A percentile compares a stretch with the other conserved stretches of the same genome.
Evolutionary conservation across 1,284 basidiomycete species (phyloP).

Genomic region (Inonotus hispidus): DNA sequence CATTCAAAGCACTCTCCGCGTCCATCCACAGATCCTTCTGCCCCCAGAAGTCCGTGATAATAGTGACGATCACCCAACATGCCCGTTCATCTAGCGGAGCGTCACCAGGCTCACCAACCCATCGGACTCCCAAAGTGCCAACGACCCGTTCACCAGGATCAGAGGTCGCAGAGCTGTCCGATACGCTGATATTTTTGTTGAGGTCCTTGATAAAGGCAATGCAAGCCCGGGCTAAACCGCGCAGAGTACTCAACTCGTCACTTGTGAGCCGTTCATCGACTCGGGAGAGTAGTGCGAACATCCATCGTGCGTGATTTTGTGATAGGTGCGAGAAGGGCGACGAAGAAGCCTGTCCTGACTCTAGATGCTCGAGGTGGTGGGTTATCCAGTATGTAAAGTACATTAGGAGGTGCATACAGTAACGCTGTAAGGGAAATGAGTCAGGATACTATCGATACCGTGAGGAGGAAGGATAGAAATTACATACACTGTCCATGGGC

Average conservation of each 20-base stretch:
- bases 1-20: conserved; percentile 41
- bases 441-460: conserved; percentile 19
- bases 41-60: conserved; percentile 74
- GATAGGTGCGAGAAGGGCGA: conserved; percentile 41
- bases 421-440: conserved; percentile 39
- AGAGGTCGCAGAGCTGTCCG: background rate
- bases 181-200: conserved; percentile 23
- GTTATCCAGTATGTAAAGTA: conserved; percentile 82
- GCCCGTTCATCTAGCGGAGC: conserved; percentile 44
- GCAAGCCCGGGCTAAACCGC: conserved; percentile 73
- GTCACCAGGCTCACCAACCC: conserved; percentile 17
- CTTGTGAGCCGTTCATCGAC: conserved; percentile 70
- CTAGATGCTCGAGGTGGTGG: conserved; percentile 45
- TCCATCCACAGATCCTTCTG: conserved; percentile 85
- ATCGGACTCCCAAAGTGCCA: background rate
- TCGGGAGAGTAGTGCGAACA: conserved; percentile 73
- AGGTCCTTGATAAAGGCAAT: conserved; percentile 49
- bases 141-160: conserved; percentile 10
- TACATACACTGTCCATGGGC: conserved; percentile 61
- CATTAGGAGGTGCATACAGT: conserved; percentile 70
- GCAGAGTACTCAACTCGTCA: conserved; percentile 74
- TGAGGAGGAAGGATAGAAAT: conserved; percentile 1
- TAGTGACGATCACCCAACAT: conserved; percentile 83
- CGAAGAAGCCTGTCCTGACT: conserved; percentile 22
- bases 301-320: conserved; percentile 73